Conservation (phyloP, 208 protist genomes). For the Hexamita inflata region DNA sequence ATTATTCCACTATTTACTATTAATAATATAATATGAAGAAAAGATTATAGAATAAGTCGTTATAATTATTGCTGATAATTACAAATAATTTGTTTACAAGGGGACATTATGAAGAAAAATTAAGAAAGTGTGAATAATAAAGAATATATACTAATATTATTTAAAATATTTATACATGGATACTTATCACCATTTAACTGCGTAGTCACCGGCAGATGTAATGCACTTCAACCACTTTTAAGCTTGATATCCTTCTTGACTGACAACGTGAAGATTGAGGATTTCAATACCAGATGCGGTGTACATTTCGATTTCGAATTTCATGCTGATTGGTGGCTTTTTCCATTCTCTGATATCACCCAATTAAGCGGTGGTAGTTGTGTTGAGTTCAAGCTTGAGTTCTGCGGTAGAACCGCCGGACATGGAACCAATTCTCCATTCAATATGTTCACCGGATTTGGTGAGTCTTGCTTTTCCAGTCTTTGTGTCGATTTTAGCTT, state of each 20-base stretch:
- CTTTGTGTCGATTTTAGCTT: not conserved
- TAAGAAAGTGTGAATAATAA: too few species aligned
- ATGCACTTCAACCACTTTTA: slow-evolving; percentile 9
- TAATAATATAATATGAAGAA: too few species aligned
- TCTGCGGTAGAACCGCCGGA: not conserved
- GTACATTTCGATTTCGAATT: slow-evolving; percentile 16
- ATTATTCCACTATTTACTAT: too few species aligned
- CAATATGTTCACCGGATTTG: not conserved
- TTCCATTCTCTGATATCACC: slow-evolving; percentile 15
- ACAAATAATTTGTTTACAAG: too few species aligned
- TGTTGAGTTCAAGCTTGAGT: not conserved
- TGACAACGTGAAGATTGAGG: not conserved
- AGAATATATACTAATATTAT: too few species aligned
- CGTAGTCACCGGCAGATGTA: not conserved
- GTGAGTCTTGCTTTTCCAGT: not conserved
- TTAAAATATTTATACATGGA: too few species aligned
- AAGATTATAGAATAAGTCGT: too few species aligned
- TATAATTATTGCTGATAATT: too few species aligned
- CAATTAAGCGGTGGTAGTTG: not conserved
- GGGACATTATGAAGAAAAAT: too few species aligned
- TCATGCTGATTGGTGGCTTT: not conserved
- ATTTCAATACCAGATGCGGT: slow-evolving; percentile 24
- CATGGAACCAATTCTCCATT: slow-evolving; percentile 11
- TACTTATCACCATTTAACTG: slow-evolving; percentile 7
- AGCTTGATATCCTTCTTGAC: slow-evolving; percentile 1